Percentiles rank a stretch among this genome's conserved stretches.
Evolutionary conservation across 148 eudicot species (phyloP).

Genomic region (Rhododendron griersonianum): DNA sequence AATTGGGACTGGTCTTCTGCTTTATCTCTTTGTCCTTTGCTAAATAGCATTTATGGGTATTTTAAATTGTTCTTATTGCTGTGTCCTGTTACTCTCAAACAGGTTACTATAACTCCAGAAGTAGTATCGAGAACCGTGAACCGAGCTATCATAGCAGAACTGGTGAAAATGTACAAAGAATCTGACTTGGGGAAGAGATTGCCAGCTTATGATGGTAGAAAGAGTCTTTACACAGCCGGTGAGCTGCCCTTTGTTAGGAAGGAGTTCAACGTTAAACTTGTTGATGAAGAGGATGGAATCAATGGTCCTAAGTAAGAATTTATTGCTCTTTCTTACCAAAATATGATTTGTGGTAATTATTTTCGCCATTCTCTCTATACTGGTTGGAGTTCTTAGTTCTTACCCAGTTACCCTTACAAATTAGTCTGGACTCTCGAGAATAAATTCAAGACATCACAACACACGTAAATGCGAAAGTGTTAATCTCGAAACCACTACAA

Average conservation of each 20-base stretch:
- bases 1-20: conserved; percentile 18
- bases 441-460: neutral
- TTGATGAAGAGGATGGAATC: conserved; percentile 47
- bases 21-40: conserved; percentile 23
- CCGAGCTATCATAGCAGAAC: conserved; percentile 60
- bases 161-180: conserved; percentile 59
- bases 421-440: neutral
- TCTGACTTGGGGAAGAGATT: conserved; percentile 68
- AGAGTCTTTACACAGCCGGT: conserved; percentile 70
- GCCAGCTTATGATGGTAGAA: conserved; percentile 78
- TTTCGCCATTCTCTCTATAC: neutral
- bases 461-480: neutral
- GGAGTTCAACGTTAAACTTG: conserved; percentile 51
- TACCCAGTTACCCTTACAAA: neutral
- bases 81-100: conserved; percentile 6
- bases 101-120: conserved; percentile 71
- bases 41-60: conserved; percentile 26
- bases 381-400: neutral
- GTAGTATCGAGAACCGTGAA: conserved; percentile 54
- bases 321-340: neutral
- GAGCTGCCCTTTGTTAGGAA: conserved; percentile 59
- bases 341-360: neutral
- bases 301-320: conserved; percentile 56
- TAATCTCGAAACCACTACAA: neutral
- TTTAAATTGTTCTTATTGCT: conserved; percentile 32